Base-by-base conservation (phyloP, 257 asterid genomes). In the Jasminum sambac region DNA sequence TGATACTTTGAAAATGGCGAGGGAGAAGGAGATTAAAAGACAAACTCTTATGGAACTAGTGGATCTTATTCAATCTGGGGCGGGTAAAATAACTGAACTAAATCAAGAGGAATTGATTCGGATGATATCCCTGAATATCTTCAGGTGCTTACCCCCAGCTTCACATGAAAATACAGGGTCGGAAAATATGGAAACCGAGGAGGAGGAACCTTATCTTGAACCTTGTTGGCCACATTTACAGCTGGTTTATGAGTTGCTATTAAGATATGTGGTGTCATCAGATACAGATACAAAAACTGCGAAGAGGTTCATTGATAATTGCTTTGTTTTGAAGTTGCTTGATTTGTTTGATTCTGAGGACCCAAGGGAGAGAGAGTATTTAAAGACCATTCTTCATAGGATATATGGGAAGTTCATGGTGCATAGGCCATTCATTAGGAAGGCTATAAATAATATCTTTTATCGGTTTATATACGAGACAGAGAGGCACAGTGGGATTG, bases 11-110 rank as follows among this genome's bases (percentile, higher is more conserved):
- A 73, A 36, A 8, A 37, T 43, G 23, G 76, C 73, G 2, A 69
- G 70, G 66, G 78, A 78, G 21, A 78, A 78, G 72, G 82, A 78
- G 72, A 78, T 78, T 36, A 78, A 78, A 71, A 63, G 76, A 21
- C 79, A 68, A 36, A 73, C 75, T 8, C 74, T 78, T 38, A 63
- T 67, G 37, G 81, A 77, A 65, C 74, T 77, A 6, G 71, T 77
- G 11, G 81, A 77, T 72, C 61, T 77, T 36, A 71, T 78, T 6
- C 79, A 78, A 24, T 50, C 78, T 0, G 78, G 82, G 11, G 64
- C 80, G 8, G 67, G 67, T 10, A 78, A 64, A 13, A 42, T 73
- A 24, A 63, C 63, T 11, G 79, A 78, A 34, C n/a, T 36, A 0
- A 78, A 69, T 75, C 82, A 78, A 36, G 78, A 78, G 58, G 78